phyloP scores from a whole-genome alignment of 305 asterid genomes.

The Fraxinus paxiana region DNA sequence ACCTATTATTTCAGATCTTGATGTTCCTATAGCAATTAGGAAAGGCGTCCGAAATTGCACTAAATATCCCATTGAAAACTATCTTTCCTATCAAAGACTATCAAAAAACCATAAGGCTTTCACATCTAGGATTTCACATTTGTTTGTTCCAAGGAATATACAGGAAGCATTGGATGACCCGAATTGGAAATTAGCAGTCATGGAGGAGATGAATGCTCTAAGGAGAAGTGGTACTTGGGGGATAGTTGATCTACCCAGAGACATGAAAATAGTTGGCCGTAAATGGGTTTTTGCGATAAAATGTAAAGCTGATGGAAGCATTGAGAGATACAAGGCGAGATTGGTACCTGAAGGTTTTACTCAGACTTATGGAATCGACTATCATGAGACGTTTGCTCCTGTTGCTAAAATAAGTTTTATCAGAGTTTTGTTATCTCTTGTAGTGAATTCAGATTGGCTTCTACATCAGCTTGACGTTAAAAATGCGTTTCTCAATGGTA shows the following conservation, averaged over 20 bases:
- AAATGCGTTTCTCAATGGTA: no score
- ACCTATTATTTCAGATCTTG: neutral
- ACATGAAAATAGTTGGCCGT: neutral
- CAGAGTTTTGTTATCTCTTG: no score
- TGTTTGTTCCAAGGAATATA: neutral
- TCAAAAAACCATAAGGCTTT: neutral
- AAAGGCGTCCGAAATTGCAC: neutral
- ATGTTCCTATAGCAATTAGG: neutral
- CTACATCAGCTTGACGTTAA: no score
- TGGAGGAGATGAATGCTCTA: conserved; percentile 8
- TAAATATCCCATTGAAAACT: neutral
- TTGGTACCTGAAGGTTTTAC: no score
- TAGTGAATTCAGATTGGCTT: no score
- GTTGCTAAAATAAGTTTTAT: no score
- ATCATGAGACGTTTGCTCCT: no score
- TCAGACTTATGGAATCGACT: no score
- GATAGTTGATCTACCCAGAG: neutral
- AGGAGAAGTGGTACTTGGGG: neutral
- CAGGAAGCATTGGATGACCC: neutral
- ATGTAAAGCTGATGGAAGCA: conserved; percentile 3
- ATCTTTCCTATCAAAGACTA: neutral
- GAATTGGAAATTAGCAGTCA: neutral
- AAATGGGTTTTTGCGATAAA: neutral
- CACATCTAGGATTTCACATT: neutral
- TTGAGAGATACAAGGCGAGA: no score